Evolutionary conservation across 345 rosid species (phyloP).

Genomic region (Viola odorata): DNA sequence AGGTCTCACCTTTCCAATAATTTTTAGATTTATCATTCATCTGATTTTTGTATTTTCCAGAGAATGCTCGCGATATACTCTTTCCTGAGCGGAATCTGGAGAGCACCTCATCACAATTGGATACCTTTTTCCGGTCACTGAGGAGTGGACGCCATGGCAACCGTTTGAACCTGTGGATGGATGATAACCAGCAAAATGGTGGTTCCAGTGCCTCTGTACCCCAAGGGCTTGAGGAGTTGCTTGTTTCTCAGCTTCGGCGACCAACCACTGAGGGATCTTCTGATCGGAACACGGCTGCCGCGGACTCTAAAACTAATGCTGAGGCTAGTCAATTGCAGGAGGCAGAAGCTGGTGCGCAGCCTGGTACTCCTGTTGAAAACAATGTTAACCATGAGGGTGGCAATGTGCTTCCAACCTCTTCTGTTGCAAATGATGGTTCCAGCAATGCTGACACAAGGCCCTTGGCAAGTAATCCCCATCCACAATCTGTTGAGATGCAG

Average conservation of each 20-base stretch:
- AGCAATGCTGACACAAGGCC: slow-evolving; percentile 40
- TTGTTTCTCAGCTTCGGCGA: slow-evolving; percentile 78
- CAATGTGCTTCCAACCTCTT: slow-evolving; percentile 31
- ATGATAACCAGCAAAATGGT: slow-evolving; percentile 70
- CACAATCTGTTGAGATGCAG: slow-evolving; percentile 83
- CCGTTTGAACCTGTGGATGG: slow-evolving; percentile 86
- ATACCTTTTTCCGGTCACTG: slow-evolving; percentile 77
- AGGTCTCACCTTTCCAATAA: neutral
- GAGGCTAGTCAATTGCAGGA: slow-evolving; percentile 41
- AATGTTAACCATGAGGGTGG: slow-evolving; percentile 39
- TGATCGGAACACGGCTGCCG: slow-evolving; percentile 41
- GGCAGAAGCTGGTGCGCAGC: slow-evolving; percentile 33
- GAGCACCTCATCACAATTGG: slow-evolving; percentile 49
- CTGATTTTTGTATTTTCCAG: slow-evolving; percentile 24
- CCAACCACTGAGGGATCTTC: slow-evolving; percentile 58
- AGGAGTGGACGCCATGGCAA: slow-evolving; percentile 84
- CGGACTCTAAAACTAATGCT: slow-evolving; percentile 44
- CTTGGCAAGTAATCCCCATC: slow-evolving; percentile 39
- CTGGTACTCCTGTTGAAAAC: slow-evolving; percentile 48
- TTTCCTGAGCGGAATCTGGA: slow-evolving; percentile 51
- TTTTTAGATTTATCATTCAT: neutral
- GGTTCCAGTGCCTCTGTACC: slow-evolving; percentile 80
- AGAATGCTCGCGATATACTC: slow-evolving; percentile 40
- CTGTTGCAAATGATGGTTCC: slow-evolving; percentile 37
- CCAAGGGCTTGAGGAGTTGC: slow-evolving; percentile 87